A percentile compares a stretch with the other conserved stretches of the same genome.
Conservation (phyloP, 2,329 filamentous ascomycete genomes). For the Ophiostoma sp. region DNA sequence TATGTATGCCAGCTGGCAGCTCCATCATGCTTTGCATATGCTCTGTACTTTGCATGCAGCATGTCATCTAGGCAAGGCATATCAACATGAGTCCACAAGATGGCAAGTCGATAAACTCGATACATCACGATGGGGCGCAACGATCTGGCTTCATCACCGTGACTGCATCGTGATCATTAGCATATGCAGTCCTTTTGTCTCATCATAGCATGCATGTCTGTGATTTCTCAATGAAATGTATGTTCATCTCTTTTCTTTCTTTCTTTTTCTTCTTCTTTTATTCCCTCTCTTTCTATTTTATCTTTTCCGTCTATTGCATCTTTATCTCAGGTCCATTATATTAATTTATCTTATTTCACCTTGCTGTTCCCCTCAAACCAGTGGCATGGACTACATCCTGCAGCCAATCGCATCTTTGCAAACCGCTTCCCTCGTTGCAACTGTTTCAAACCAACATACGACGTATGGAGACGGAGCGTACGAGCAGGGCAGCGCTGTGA, state of each 20-base stretch:
- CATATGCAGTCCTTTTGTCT: not conserved
- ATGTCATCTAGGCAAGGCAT: not conserved
- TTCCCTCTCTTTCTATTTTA: not conserved
- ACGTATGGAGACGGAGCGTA: not conserved
- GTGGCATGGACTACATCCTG: no score
- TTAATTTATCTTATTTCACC: not conserved
- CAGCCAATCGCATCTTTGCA: not conserved
- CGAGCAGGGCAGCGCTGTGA: not conserved
- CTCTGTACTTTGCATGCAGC: not conserved
- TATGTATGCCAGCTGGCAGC: constrained; percentile 2
- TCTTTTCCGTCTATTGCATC: not conserved
- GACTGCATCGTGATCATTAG: not conserved
- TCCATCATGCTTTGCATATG: not conserved
- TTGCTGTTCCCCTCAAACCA: not conserved
- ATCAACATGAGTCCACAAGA: not conserved
- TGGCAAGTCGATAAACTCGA: not conserved
- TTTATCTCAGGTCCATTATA: not conserved
- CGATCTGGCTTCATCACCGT: not conserved
- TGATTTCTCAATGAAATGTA: no score
- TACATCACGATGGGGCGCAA: not conserved
- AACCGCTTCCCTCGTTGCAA: not conserved
- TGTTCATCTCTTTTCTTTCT: not conserved
- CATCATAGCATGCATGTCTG: not conserved
- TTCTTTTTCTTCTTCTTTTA: not conserved
- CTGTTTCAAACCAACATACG: constrained; percentile 6